phyloP scores from a whole-genome alignment of 2,329 filamentous ascomycete genomes.

The Penicillium sp. region DNA sequence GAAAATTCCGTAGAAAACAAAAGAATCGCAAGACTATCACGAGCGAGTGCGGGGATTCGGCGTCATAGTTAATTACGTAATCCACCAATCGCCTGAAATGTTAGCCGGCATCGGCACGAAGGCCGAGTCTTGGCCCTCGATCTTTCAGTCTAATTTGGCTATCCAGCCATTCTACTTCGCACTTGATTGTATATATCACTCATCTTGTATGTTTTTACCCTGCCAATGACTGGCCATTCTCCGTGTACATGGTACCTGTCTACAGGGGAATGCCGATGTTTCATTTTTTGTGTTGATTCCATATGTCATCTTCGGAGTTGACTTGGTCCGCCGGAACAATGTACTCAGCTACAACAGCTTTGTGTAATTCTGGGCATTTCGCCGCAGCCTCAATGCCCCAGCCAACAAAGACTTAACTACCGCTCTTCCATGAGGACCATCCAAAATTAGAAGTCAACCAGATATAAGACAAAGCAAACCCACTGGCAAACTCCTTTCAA shows the following conservation, averaged over 20 bases:
- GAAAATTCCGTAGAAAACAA: slow-evolving; percentile 11
- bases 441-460: neutral
- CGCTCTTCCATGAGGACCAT: neutral
- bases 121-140: neutral
- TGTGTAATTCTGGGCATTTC: no score
- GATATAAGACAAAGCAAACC: neutral
- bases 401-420: neutral
- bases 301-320: no score
- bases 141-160: neutral
- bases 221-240: no score
- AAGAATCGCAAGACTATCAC: slow-evolving; percentile 11
- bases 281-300: no score
- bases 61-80: slow-evolving; percentile 22
- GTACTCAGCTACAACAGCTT: no score
- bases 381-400: no score
- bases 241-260: no score
- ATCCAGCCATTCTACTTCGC: no score
- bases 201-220: no score
- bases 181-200: no score
- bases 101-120: slow-evolving; percentile 2
- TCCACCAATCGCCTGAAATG: neutral
- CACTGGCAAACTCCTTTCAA: neutral
- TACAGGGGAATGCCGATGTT: no score
- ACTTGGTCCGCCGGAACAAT: no score
- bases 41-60: slow-evolving; percentile 23